Evolutionary conservation across 1,284 basidiomycete species (phyloP), one percentile per base, ranked within the genome.

Genomic region (Vanrija humicola): DNA sequence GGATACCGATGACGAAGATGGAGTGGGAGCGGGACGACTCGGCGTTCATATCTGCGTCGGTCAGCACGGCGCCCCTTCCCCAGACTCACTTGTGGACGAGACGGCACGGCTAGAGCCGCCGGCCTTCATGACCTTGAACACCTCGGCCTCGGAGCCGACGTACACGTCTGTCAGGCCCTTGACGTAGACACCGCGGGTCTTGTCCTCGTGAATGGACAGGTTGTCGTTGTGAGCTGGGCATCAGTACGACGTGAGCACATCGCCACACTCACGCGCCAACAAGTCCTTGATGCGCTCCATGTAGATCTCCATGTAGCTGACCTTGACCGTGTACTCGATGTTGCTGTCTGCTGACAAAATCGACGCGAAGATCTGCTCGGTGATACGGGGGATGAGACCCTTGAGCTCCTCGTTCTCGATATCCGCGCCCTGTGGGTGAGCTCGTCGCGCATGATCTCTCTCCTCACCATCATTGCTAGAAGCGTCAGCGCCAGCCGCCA

Each of bases 251-350:
- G n/a, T 3, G 23, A 29, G 12, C 34, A 12, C 34, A 12, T 2
- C n/a, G 14, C 18, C 16, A 6, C 5, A 83, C 92, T 74, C 77
- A 97, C 94, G 96, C 56, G 93, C 89, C 54, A 99, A 83, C 58
- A 99, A 78, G 82, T 99, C 96, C 56, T 95, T 85, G 67, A 99
- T 94, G 64, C 87, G 85, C 78, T 99, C 96, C 72, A 98, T 84
- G 79, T 99, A 99, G 64, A 99, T 98, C 77, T 99, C 96, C 93
- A 99, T 97, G 77, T 98, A 99, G 38, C 93, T 97, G 52, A 98
- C 96, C 79, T 99, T 99, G 76, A 99, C 96, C 55, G 98, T 85
- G 76, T 98, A 99, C 77, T 99, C 96, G 61, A 98, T 81, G 73
- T 92, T 90, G 42, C 90, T 84, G 66, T 98, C 95, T 54, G 94